Percentiles rank a stretch among this genome's conserved stretches.
These are phyloP conservation scores for Hemileccinum rubropunctum DNA, from an alignment of 768 basidiomycete genomes.

Conservation along the genomic window DNA sequence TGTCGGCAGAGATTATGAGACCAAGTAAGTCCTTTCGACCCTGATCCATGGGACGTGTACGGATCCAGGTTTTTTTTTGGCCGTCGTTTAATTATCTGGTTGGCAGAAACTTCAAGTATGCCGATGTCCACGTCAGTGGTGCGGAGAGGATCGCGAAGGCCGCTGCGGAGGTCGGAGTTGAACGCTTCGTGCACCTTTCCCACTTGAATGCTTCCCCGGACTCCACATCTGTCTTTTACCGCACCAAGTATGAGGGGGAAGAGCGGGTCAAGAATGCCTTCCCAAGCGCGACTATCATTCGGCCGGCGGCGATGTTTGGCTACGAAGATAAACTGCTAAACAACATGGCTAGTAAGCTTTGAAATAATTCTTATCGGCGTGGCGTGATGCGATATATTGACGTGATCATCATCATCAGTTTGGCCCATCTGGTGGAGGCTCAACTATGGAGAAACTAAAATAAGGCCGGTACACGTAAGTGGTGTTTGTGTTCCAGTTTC, in stretches of 20 bases:
- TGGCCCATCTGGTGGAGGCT: slow-evolving; percentile 95
- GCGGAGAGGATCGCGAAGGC: slow-evolving; percentile 85
- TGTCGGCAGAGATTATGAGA: slow-evolving; percentile 90
- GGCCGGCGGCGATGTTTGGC: slow-evolving; percentile 87
- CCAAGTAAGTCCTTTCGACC: slow-evolving; percentile 59
- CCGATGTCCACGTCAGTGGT: slow-evolving; percentile 77
- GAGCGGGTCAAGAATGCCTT: slow-evolving; percentile 80
- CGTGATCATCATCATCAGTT: slow-evolving; percentile 35
- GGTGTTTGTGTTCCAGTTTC: slow-evolving; percentile 14
- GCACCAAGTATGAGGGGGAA: slow-evolving; percentile 88
- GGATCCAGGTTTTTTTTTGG: slow-evolving; percentile 7
- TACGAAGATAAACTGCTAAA: slow-evolving; percentile 92
- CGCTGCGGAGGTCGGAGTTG: slow-evolving; percentile 72
- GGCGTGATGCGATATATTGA: slow-evolving; percentile 10
- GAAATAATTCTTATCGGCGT: slow-evolving; percentile 1
- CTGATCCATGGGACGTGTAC: slow-evolving; percentile 7
- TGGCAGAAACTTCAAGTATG: slow-evolving; percentile 81
- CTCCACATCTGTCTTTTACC: slow-evolving; percentile 82
- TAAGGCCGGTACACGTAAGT: slow-evolving; percentile 89
- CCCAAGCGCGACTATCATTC: slow-evolving; percentile 82
- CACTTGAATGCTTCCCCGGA: slow-evolving; percentile 85
- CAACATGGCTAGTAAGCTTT: slow-evolving; percentile 79
- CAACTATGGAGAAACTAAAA: slow-evolving; percentile 82
- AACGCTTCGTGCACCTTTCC: slow-evolving; percentile 89
- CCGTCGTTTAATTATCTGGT: slow-evolving; percentile 1